A percentile compares a stretch with the other conserved stretches of the same genome.
These are phyloP conservation scores for Lagerstroemia speciosa DNA, from an alignment of 345 rosid species.

Conservation along the genomic window DNA sequence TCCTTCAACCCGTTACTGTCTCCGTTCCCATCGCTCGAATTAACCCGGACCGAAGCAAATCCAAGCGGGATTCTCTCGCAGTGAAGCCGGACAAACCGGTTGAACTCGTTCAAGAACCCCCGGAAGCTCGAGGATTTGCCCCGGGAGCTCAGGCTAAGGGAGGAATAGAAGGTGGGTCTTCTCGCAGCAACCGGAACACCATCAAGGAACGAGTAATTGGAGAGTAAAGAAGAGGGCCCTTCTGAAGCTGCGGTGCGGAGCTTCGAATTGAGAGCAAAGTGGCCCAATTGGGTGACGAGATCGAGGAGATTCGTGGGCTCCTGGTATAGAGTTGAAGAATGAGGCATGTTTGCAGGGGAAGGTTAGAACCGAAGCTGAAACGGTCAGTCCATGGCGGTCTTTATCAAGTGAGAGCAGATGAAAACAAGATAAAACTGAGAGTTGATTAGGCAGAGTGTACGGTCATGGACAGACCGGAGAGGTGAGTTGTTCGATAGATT, in stretches of 20 bases:
- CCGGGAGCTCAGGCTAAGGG: constrained; percentile 39
- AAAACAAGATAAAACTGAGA: neutral
- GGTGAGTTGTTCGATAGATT: neutral
- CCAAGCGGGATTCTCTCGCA: constrained; percentile 73
- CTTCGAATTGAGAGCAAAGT: constrained; percentile 33
- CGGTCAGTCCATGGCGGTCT: constrained; percentile 24
- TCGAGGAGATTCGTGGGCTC: constrained; percentile 49
- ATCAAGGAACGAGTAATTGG: constrained; percentile 49
- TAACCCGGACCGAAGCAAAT: constrained; percentile 56
- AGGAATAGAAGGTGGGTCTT: constrained; percentile 24
- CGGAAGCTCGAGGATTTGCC: constrained; percentile 32
- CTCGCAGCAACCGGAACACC: constrained; percentile 16
- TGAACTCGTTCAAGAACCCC: constrained; percentile 52
- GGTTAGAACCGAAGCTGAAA: neutral
- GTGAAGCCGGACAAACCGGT: constrained; percentile 53
- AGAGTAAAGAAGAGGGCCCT: constrained; percentile 35
- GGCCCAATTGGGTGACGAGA: constrained; percentile 41
- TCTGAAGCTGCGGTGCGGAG: constrained; percentile 27
- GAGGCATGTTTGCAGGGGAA: constrained; percentile 39
- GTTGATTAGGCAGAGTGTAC: neutral
- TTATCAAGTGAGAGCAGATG: neutral
- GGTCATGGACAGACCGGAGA: constrained; percentile 2
- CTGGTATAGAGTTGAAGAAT: constrained; percentile 47
- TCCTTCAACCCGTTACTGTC: constrained; percentile 31
- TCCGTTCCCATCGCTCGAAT: constrained; percentile 31